Evolutionary conservation across 192 early-diverging fungal genomes (phyloP), one percentile per base, ranked within the genome.

Genomic region (Rhizoclosmatium sp.): DNA sequence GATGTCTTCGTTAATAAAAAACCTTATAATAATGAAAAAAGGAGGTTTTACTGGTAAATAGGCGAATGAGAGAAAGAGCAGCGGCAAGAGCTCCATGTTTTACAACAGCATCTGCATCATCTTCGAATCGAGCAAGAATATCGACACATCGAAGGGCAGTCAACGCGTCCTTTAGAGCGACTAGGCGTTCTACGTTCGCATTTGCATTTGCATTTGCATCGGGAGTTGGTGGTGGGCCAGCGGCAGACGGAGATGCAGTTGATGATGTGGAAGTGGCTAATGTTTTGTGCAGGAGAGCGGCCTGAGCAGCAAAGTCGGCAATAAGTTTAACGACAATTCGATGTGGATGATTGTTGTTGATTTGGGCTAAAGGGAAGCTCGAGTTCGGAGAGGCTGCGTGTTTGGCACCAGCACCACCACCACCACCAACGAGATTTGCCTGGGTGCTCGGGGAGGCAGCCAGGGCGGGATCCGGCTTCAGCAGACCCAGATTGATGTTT

Each of bases 21-120:
- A 31, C 31, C 31, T 31, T 31, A 31, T 31, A 31, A 71, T 12
- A 59, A 42, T 42, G 14, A 72, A 44, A 41, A 31, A 10, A 31
- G 2, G 58, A 21, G 51, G 19, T 41, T 9, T 70, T 45, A 41
- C 51, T 58, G n/a, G 23, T 31, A 59, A 59, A 62, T 14, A 79
- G 47, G 31, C 59, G 14, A 42, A 81, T 44, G 21, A 84, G 68
- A 21, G 39, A 46, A 3, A 58, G 21, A 14, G 69, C n/a, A 16
- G 65, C 9, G 19, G 14, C 64, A 5, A 79, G 12, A 42, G 47
- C 80, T 16, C 60, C 74, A 62, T 82, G 80, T 10, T 59, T 31
- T 14, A 80, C 65, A 31, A 86, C 47, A n/a, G 73, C 80, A 49
- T 83, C 80, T 64, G 68, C 40, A 51, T 85, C 78, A 23, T 77